These are phyloP conservation scores for Crithidia expoeki DNA, from an alignment of 208 protist genomes.

Conservation along the genomic window DNA sequence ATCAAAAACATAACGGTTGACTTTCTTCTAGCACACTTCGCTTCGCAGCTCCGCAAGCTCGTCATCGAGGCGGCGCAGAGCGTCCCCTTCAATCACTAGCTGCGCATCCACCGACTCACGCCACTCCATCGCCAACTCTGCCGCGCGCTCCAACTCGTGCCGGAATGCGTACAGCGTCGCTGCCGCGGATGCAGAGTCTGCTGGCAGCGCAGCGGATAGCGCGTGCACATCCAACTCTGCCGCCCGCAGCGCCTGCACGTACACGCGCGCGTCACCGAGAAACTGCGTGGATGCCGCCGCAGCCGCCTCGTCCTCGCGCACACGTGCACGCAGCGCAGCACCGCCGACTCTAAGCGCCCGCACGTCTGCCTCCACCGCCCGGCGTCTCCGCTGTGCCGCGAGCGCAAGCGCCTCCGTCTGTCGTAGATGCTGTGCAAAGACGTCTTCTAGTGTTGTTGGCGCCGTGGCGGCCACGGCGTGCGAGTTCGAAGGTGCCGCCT, in stretches of 20 bases:
- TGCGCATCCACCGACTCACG: constrained; percentile 14
- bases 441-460: not conserved
- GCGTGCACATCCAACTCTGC: constrained; percentile 27
- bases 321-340: constrained; percentile 1
- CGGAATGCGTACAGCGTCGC: constrained; percentile 17
- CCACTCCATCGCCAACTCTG: not conserved
- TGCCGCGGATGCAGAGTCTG: not conserved
- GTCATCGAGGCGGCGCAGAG: constrained; percentile 8
- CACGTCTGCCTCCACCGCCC: constrained; percentile 17
- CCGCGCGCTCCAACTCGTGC: constrained; percentile 9
- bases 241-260: constrained; percentile 32
- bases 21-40: not conserved
- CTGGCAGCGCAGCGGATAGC: constrained; percentile 2
- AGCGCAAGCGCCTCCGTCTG: constrained; percentile 28
- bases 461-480: not conserved
- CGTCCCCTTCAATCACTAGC: constrained; percentile 10
- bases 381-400: constrained; percentile 18
- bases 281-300: constrained; percentile 11
- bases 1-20: not conserved
- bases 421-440: constrained; percentile 15
- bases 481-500: too few relatives aligned
- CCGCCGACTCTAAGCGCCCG: constrained; percentile 18
- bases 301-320: constrained; percentile 13
- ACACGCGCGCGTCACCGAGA: constrained; percentile 25
- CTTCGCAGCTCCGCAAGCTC: constrained; percentile 16